Evolutionary conservation across 345 rosid genomes (phyloP), one percentile per base, ranked within the genome.

Genomic region (Bruguiera sexangula): DNA sequence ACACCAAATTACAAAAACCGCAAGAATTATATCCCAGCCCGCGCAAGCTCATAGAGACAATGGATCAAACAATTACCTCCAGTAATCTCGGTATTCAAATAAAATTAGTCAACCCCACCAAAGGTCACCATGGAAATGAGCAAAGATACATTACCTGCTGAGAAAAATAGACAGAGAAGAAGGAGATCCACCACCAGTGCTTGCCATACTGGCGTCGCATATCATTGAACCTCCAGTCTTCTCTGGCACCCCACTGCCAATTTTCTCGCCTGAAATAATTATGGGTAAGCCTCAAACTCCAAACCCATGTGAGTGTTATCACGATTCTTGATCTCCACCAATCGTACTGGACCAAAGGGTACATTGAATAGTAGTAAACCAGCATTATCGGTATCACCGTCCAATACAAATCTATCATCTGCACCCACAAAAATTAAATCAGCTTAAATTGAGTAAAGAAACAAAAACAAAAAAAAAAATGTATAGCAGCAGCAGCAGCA

Each of bases 321-420:
- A 87, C 93, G 39, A 83, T 79, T 55, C 67, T 83, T 7, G 99
- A 95, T 69, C 99, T 87, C 92, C 81, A 85, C 69, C 61, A 46
- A 63, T 89, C 83, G 65, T 75, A 95, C 16, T 75, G 76, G 13
- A 75, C 87, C 75, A 85, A 67, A 31, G 99, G 99, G 77, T 87
- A 86, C n/a, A 86, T 74, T 4, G 88, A 87, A 24, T 83, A 95
- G 86, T 81, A 92, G 71, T 88, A 89, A 75, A 80, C 88, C 55
- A 95, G 66, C 96, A 95, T 60, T 51, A 95, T 85, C 1, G 97
- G 97, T 68, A 92, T 88, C 66, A 92, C 96, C 15, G 96, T 88
- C 99, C 99, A 95, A 68, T 89, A 95, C 82, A 87, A 77, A 82
- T 88, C 96, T 54, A 95, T 95, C 96, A 95, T 91, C 98, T 91